phyloP scores from a whole-genome alignment of 805 yeast genomes.

The Starmera amethionina region DNA sequence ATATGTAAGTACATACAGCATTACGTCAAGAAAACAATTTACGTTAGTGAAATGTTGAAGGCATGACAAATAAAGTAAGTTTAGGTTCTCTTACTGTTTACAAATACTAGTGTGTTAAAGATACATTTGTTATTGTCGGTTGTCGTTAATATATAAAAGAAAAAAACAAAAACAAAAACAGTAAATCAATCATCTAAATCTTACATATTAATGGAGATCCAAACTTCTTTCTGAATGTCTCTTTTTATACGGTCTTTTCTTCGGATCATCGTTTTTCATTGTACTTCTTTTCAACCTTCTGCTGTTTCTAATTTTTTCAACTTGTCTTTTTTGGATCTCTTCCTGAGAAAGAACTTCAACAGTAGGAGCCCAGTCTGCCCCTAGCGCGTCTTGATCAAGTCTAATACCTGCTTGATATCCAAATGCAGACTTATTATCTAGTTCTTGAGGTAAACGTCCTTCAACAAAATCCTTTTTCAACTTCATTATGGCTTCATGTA shows the following conservation, averaged over 20 bases:
- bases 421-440: conserved; percentile 50
- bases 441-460: conserved; percentile 41
- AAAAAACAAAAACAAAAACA: too few species aligned
- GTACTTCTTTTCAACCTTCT: conserved; percentile 91
- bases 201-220: too few species aligned
- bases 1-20: too few species aligned
- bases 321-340: conserved; percentile 92
- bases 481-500: conserved; percentile 70
- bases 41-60: too few species aligned
- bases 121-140: too few species aligned
- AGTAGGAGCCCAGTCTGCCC: conserved; percentile 79
- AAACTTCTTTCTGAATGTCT: conserved; percentile 18
- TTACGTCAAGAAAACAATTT: too few species aligned
- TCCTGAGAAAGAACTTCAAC: conserved; percentile 81
- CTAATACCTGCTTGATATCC: conserved; percentile 59
- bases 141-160: too few species aligned
- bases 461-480: conserved; percentile 79
- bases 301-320: conserved; percentile 85
- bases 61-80: too few species aligned
- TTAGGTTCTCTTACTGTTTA: too few species aligned
- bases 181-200: too few species aligned
- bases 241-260: conserved; percentile 31
- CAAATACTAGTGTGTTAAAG: too few species aligned
- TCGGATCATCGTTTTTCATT: conserved; percentile 50
- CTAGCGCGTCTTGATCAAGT: conserved; percentile 65